Base-by-base conservation (phyloP, 139 green algal species). In the Chlorella sp. region DNA sequence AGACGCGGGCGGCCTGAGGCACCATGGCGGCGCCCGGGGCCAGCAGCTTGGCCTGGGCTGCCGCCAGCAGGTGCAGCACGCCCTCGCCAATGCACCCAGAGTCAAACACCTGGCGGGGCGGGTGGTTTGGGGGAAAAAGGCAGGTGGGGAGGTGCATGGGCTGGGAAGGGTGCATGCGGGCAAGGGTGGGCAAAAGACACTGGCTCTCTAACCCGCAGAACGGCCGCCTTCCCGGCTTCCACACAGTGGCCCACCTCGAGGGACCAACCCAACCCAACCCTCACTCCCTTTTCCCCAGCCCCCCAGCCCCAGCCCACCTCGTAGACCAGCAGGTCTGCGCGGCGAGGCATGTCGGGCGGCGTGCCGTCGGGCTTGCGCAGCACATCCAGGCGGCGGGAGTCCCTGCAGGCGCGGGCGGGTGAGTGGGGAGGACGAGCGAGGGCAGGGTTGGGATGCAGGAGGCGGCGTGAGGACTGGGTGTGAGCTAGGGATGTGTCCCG, bases 51-150 rank as follows among this genome's bases (percentile, higher is more conserved):
- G 80, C n/a, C 60, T 89, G 86, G 15, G 92, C 96, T 15, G 93
- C 91, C 11, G 93, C 87, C 64, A 98, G 66, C 28, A 95, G 83
- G 91, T 98, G 96, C 68, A 98, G 91, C 40, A 94, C 93, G 26
- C 96, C 96, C 88, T 98, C 96, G 0, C 96, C 96, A 42, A 98
- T 97, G 34, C 97, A 83, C 12, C 96, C 96, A 24, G 86, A 93
- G 89, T 98, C 96, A 88, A 98, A 98, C 21, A 97, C 93, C 94
- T 96, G 53, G 42, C 42, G 0, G 24, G 79, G 79, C 34, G 19
- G n/a, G 79, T 18, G 79, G 79, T 19, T 24, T 19, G 39, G 30
- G 21, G 79, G 34, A 32, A 18, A 18, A 40, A 9, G 76, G 66
- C 34, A 61, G 48, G 48, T 57, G 48, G 48, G 48, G 48, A 57